These are phyloP conservation scores for Spencermartinsiella europaea DNA, from an alignment of 805 yeast species.

Conservation along the genomic window DNA sequence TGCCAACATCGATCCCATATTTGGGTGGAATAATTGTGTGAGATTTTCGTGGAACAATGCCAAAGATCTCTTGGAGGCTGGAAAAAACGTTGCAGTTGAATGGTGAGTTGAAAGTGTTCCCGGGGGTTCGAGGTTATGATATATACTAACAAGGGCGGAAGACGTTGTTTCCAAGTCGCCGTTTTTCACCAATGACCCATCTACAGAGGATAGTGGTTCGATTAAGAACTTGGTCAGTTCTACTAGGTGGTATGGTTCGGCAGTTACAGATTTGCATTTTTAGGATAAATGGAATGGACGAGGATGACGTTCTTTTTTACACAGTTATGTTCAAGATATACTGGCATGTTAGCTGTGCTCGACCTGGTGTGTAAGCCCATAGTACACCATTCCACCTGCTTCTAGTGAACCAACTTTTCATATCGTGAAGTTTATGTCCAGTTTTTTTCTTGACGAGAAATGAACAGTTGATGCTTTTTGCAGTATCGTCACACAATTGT, in stretches of 20 bases:
- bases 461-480: too few relatives aligned
- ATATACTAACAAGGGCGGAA: background rate
- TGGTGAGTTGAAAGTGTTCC: constrained; percentile 12
- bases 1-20: constrained; percentile 56
- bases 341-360: too few relatives aligned
- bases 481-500: too few relatives aligned
- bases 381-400: too few relatives aligned
- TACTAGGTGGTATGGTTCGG: constrained; percentile 6
- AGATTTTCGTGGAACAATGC: constrained; percentile 96
- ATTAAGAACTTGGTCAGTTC: constrained; percentile 1
- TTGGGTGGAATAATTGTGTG: constrained; percentile 79
- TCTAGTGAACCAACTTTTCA: too few relatives aligned
- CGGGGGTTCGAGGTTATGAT: background rate
- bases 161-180: background rate
- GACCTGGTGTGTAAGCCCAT: too few relatives aligned
- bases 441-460: too few relatives aligned
- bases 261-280: background rate
- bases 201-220: background rate
- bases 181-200: background rate
- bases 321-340: too few relatives aligned
- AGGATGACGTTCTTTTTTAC: too few relatives aligned
- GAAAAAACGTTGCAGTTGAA: constrained; percentile 13
- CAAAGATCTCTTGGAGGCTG: constrained; percentile 55
- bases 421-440: too few relatives aligned
- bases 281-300: too few relatives aligned